Evolutionary conservation across 306 rosid species (phyloP), one percentile per base, ranked within the genome.

Genomic region (Neltuma alba): DNA sequence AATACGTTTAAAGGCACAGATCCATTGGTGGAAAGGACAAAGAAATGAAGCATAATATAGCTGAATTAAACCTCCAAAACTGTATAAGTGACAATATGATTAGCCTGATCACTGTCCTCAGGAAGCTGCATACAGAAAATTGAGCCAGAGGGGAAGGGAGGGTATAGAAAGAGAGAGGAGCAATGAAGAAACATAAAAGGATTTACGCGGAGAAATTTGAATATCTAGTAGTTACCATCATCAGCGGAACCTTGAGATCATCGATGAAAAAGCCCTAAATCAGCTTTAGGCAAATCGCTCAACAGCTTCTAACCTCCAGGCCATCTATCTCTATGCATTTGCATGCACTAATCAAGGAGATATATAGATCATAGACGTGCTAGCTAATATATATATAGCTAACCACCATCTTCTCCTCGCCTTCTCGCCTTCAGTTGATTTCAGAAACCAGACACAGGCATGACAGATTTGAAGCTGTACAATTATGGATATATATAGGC

Each of bases 111-210:
- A 38, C 65, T 33, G 50, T 63, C 70, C 31, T 30, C 45, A 73
- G 42, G 82, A 6, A 77, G 61, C 61, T 10, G 68, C 37, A 18
- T 45, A 47, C 40, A 62, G 40, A 38, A 38, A 52, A 13, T 28
- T 12, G 30, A 65, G 50, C 27, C 28, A 52, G 11, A 8, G 11
- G 21, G 55, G 52, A 5, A 48, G 30, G 28, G 30, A 20, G 14
- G 4, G 21, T 13, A 21, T n/a, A 54, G 28, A 77, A 18, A 72
- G 12, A 31, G 45, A 60, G 37, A 14, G 9, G n/a, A n/a, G 33
- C 58, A 40, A 78, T 42, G 70, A 77, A 82, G n/a, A 25, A 31
- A 77, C 58, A 71, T 81, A 77, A 71, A 42, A 77, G 42, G 44
- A 42, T 57, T 70, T 76, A 58, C 33, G 3, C 57, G 1, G 66